Evolutionary conservation across 148 eudicot genomes (phyloP), one percentile per base, ranked within the genome.

Genomic region (Chenopodium berlandieri): DNA sequence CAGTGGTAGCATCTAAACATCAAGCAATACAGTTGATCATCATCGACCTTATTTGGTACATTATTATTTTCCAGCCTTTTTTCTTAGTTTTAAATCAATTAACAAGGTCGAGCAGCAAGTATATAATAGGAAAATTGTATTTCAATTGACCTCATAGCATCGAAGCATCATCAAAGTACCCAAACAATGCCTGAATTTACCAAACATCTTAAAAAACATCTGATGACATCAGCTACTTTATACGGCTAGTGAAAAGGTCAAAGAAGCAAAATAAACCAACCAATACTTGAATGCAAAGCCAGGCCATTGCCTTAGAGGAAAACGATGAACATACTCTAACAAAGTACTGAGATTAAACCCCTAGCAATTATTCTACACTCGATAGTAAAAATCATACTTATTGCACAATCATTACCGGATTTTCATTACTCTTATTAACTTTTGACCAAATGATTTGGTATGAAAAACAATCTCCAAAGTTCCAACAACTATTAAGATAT

Each of bases 361-460:
- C 27, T 7, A 73, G 16, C 12, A 48, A 12, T 48, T 25, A 50
- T 74, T 50, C 62, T 23, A 5, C 22, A 37, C n/a, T 37, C 44
- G 11, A 37, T 71, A 12, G 25, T 37, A 37, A 71, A 37, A 37
- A 17, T 19, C 44, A 71, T 40, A 71, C 75, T 44, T 37, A 22
- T 46, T 5, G 20, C 54, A 22, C 20, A 22, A 46, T 71, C 75
- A 44, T 72, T 9, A 23, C 75, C 30, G 17, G 2, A 9, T 72
- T 20, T 23, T 54, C 30, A 30, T 20, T 44, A 71, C 22, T 71
- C 75, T 44, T 10, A 22, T 2, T 4, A 48, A 74, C 34, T 73
- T 73, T 48, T 50, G 75, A 71, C 75, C n/a, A 22, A 71, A 40
- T 22, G 75, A 71, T 67, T 8, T 71, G 76, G 46, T 48, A 34